Conservation (phyloP, 768 basidiomycete genomes). For the Agrocybe praecox region DNA sequence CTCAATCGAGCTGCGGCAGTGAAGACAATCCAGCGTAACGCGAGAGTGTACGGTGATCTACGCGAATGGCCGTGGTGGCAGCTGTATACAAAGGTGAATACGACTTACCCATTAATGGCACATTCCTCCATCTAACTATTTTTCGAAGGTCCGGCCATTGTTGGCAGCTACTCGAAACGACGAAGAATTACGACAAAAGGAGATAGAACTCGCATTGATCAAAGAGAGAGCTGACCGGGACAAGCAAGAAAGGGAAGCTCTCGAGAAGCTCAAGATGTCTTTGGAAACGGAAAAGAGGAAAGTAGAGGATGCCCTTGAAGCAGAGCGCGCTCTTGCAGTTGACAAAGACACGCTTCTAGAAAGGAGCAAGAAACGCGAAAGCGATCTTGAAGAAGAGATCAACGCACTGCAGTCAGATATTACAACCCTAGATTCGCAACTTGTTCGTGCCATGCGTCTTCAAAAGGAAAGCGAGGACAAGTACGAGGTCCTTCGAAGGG, state of each 20-base stretch:
- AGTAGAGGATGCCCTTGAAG: constrained; percentile 80
- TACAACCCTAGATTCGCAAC: constrained; percentile 82
- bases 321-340: constrained; percentile 74
- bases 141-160: constrained; percentile 79
- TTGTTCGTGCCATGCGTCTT: constrained; percentile 75
- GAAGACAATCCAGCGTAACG: constrained; percentile 92
- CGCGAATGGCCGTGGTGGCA: constrained; percentile 99
- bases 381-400: constrained; percentile 85
- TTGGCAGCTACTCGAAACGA: constrained; percentile 92
- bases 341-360: constrained; percentile 87
- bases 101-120: not conserved
- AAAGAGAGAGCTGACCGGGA: constrained; percentile 90
- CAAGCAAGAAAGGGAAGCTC: constrained; percentile 72
- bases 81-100: constrained; percentile 82
- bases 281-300: constrained; percentile 84
- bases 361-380: constrained; percentile 83
- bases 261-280: constrained; percentile 81
- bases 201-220: constrained; percentile 76
- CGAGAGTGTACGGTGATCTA: constrained; percentile 86
- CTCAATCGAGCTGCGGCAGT: constrained; percentile 91
- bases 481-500: constrained; percentile 65
- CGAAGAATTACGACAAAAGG: constrained; percentile 88
- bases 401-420: constrained; percentile 79
- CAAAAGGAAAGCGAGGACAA: constrained; percentile 85
- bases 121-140: not conserved